Evolutionary conservation across 2,329 filamentous ascomycete genomes (phyloP).

Genomic region (Trichoderma pleuroti): DNA sequence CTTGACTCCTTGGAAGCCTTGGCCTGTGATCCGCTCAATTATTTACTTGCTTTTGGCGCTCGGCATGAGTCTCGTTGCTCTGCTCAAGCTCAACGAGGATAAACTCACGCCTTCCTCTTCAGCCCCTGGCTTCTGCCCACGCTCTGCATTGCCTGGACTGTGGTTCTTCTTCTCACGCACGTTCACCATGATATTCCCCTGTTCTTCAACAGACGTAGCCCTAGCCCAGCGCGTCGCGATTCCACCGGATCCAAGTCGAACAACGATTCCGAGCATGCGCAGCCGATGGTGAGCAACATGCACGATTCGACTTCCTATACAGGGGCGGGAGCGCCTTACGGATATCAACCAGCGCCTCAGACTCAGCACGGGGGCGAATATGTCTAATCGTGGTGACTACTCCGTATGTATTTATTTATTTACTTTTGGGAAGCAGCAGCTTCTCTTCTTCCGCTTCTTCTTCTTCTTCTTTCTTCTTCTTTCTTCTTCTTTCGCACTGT

Average conservation of each 20-base stretch:
- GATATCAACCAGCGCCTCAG: not conserved
- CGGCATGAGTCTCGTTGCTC: constrained; percentile 28
- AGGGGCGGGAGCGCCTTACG: not conserved
- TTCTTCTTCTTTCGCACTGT: not conserved
- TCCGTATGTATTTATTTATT: too few relatives aligned
- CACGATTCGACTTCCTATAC: not conserved
- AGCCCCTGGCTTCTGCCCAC: constrained; percentile 34
- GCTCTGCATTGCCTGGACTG: constrained; percentile 34
- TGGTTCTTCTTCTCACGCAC: constrained; percentile 34
- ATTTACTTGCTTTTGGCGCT: constrained; percentile 32
- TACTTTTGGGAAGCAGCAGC: too few relatives aligned
- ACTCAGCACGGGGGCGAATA: not conserved
- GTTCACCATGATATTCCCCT: constrained; percentile 24
- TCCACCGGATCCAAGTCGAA: not conserved
- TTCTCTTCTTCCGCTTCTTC: not conserved
- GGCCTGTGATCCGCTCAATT: constrained; percentile 31
- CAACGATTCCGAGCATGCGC: not conserved
- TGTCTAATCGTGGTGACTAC: not conserved
- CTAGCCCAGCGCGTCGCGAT: not conserved
- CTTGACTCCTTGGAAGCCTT: constrained; percentile 30
- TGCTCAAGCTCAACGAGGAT: constrained; percentile 26
- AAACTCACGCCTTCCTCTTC: constrained; percentile 24
- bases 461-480: too few relatives aligned
- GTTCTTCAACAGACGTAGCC: constrained; percentile 8
- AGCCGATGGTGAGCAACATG: constrained; percentile 7